These are phyloP conservation scores for Eucalyptus erythrocorys DNA, from an alignment of 345 rosid genomes.

Conservation along the genomic window DNA sequence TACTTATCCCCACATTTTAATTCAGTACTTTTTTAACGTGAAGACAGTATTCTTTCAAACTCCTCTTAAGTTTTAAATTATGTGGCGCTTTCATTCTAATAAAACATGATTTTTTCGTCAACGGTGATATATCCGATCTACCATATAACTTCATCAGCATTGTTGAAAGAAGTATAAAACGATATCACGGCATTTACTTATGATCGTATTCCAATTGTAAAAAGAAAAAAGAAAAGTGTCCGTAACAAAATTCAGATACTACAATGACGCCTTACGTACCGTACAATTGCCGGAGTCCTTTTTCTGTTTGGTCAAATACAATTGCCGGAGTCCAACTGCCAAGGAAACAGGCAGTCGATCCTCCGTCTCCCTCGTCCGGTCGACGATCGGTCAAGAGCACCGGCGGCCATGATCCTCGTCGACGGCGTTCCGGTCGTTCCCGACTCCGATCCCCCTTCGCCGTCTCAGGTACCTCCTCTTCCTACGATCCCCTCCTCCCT, in stretches of 20 bases:
- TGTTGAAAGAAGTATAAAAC: too few relatives aligned
- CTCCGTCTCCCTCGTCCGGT: neutral
- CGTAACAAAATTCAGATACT: too few relatives aligned
- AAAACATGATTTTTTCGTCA: neutral
- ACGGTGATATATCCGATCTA: neutral
- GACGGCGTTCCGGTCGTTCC: neutral
- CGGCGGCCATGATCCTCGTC: neutral
- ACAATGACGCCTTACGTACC: neutral
- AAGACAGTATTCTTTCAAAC: neutral
- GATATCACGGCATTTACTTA: neutral
- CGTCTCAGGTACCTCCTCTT: neutral
- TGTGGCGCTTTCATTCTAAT: neutral
- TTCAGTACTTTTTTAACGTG: rapidly evolving
- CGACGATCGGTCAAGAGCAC: neutral
- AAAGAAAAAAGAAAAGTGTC: neutral
- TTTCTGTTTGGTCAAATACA: too few relatives aligned
- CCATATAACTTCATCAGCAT: too few relatives aligned
- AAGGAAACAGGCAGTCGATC: too few relatives aligned
- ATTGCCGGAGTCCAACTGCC: too few relatives aligned
- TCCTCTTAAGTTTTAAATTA: neutral
- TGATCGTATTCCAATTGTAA: too few relatives aligned
- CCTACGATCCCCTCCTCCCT: neutral
- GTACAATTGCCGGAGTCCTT: neutral
- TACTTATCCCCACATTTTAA: neutral
- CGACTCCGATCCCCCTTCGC: neutral